Evolutionary conservation across 805 yeast species (phyloP).

Genomic region (Kuraishia borneana): DNA sequence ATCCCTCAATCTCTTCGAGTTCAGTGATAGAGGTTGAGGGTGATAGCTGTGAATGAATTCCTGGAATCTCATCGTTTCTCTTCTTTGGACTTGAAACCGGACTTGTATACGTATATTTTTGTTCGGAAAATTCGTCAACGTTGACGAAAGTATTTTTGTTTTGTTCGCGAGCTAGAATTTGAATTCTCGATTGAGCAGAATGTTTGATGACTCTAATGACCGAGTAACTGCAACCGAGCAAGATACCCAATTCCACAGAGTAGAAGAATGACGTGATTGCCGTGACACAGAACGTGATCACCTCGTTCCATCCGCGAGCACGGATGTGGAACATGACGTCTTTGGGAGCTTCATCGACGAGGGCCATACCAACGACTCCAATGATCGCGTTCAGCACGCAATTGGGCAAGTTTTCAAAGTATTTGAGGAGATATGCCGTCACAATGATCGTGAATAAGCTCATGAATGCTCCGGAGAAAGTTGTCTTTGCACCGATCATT

Average conservation of each 20-base stretch:
- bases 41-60: neutral
- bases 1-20: constrained; percentile 49
- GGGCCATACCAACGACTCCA: constrained; percentile 62
- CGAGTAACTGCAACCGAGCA: constrained; percentile 77
- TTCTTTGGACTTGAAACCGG: neutral
- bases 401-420: constrained; percentile 63
- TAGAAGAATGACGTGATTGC: constrained; percentile 50
- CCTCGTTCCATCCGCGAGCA: constrained; percentile 68
- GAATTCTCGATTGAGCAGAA: constrained; percentile 75
- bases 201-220: constrained; percentile 69
- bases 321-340: constrained; percentile 66
- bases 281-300: constrained; percentile 58
- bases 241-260: constrained; percentile 85
- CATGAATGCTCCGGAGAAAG: constrained; percentile 74
- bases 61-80: neutral
- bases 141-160: constrained; percentile 54
- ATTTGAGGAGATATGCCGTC: constrained; percentile 45
- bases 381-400: constrained; percentile 76
- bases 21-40: constrained; percentile 9
- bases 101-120: neutral
- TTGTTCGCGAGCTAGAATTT: constrained; percentile 62
- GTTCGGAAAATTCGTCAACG: constrained; percentile 34
- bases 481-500: constrained; percentile 78
- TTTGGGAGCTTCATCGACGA: constrained; percentile 76
- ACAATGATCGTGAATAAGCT: constrained; percentile 65